A percentile compares a stretch with the other conserved stretches of the same genome.
These are phyloP conservation scores for Xerocomellus amylosporus DNA, from an alignment of 768 basidiomycete genomes.

Conservation along the genomic window DNA sequence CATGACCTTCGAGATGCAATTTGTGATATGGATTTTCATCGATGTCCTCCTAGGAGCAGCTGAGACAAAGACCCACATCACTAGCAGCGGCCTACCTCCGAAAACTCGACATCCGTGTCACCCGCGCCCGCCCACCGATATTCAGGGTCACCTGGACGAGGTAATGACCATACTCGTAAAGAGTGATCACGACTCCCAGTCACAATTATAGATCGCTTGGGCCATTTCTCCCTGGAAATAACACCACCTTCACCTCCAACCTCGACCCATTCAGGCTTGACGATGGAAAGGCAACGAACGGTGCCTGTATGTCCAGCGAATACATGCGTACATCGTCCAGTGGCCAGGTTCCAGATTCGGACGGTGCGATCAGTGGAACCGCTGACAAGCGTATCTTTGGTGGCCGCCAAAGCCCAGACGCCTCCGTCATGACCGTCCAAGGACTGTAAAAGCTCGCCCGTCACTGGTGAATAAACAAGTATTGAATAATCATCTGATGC, in stretches of 20 bases:
- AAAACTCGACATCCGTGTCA: slow-evolving; percentile 57
- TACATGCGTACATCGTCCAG: slow-evolving; percentile 82
- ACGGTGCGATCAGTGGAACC: slow-evolving; percentile 94
- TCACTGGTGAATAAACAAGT: slow-evolving; percentile 87
- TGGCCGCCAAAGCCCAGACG: slow-evolving; percentile 94
- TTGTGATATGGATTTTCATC: slow-evolving; percentile 88
- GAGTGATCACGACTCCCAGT: slow-evolving; percentile 71
- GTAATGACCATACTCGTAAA: slow-evolving; percentile 65
- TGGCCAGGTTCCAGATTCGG: slow-evolving; percentile 83
- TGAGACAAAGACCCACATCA: background rate
- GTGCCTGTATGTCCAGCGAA: slow-evolving; percentile 97
- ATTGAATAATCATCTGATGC: slow-evolving; percentile 98
- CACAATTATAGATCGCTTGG: slow-evolving; percentile 68
- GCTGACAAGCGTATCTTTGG: slow-evolving; percentile 83
- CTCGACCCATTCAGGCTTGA: slow-evolving; percentile 87
- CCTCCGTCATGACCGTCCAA: slow-evolving; percentile 93
- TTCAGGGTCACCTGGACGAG: slow-evolving; percentile 69
- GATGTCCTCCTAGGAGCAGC: slow-evolving; percentile 52
- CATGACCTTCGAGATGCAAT: slow-evolving; percentile 81
- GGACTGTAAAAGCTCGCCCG: slow-evolving; percentile 68
- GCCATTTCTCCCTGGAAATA: slow-evolving; percentile 67
- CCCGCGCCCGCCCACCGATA: slow-evolving; percentile 66
- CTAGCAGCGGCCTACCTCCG: slow-evolving; percentile 36
- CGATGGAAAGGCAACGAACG: slow-evolving; percentile 92
- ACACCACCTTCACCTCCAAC: slow-evolving; percentile 62